phyloP scores from a whole-genome alignment of 31 red algal species.

The Pterothamnion heteromorphum region DNA sequence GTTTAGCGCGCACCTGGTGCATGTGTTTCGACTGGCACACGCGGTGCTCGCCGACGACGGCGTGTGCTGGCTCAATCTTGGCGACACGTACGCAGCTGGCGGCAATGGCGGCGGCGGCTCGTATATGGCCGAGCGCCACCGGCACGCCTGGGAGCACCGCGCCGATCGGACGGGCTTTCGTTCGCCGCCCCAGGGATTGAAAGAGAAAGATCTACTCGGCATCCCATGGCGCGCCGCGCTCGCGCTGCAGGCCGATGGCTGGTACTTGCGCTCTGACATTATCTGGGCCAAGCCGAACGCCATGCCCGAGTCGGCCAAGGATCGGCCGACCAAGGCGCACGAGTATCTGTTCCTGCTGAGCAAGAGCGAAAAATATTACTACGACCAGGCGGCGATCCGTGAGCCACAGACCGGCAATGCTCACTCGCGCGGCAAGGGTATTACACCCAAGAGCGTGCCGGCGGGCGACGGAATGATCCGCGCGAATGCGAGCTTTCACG shows the following conservation, averaged over 20 bases:
- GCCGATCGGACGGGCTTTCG: no score
- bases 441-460: not conserved
- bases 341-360: not conserved
- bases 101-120: no score
- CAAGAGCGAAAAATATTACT: not conserved
- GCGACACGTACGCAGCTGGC: not conserved
- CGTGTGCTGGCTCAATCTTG: not conserved
- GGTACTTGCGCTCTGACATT: not conserved
- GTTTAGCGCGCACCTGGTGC: not conserved
- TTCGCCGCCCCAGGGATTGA: not conserved
- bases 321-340: not conserved
- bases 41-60: not conserved
- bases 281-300: not conserved
- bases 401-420: not conserved
- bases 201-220: not conserved
- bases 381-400: not conserved
- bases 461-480: no score
- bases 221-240: not conserved
- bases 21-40: not conserved
- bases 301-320: slow-evolving; percentile 2
- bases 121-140: no score
- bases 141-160: no score
- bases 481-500: not conserved
- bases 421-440: not conserved
- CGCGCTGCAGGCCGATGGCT: not conserved